Conservation (phyloP, 2,329 filamentous ascomycete genomes). For the Aureobasidium sp. region DNA sequence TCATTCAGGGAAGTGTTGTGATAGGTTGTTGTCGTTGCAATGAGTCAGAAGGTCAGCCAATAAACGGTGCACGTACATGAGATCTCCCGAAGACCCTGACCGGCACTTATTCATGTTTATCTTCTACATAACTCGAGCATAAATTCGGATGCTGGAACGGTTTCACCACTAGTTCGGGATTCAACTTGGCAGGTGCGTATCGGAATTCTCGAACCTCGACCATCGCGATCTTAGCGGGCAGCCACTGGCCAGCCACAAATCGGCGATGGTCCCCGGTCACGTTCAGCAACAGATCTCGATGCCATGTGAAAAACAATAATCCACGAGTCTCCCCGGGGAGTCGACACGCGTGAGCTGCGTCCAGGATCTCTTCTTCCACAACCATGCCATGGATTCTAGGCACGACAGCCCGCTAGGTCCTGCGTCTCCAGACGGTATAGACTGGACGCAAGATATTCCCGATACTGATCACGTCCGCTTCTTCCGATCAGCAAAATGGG, state of each 20-base stretch:
- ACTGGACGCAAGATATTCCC: conserved; percentile 16
- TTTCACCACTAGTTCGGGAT: neutral
- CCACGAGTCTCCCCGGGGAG: neutral
- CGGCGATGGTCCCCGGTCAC: neutral
- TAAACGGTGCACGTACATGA: neutral
- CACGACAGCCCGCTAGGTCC: neutral
- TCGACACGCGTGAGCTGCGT: neutral
- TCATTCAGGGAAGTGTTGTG: neutral
- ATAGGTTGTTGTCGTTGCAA: neutral
- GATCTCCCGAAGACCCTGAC: too few species aligned
- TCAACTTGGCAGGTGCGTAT: neutral
- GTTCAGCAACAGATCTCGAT: neutral
- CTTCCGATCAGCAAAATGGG: conserved; percentile 43
- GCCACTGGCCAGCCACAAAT: neutral
- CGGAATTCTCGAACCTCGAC: neutral
- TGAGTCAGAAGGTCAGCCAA: neutral
- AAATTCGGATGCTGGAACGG: neutral
- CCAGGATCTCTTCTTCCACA: neutral
- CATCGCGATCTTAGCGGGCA: neutral
- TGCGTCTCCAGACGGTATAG: neutral
- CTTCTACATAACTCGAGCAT: neutral
- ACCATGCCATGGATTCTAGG: neutral
- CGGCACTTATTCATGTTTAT: too few species aligned
- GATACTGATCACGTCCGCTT: conserved; percentile 27
- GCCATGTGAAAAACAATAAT: neutral